Percentiles rank a stretch among this genome's conserved stretches.
phyloP scores from a whole-genome alignment of 441 rosid species.

The Codiaeum variegatum region DNA sequence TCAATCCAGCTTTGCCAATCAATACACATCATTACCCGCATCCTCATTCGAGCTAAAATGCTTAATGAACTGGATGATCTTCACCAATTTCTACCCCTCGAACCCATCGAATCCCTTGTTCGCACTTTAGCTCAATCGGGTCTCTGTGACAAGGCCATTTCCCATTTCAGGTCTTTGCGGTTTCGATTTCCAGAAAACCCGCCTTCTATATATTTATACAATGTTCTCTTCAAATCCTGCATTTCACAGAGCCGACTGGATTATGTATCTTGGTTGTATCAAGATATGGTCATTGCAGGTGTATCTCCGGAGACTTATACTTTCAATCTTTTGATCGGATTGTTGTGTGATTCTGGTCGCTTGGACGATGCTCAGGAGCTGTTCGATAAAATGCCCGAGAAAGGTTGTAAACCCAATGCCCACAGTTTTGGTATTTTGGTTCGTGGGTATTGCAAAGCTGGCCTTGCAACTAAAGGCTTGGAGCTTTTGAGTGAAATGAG shows the following conservation, averaged over 20 bases:
- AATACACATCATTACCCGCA: constrained; percentile 50
- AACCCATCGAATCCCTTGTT: constrained; percentile 35
- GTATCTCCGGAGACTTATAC: constrained; percentile 72
- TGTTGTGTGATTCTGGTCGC: constrained; percentile 59
- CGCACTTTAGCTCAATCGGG: constrained; percentile 48
- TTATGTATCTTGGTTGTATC: constrained; percentile 61
- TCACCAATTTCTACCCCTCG: constrained; percentile 45
- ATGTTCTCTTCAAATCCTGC: constrained; percentile 47
- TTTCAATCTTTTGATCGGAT: constrained; percentile 63
- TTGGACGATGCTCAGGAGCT: constrained; percentile 66
- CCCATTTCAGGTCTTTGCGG: constrained; percentile 56
- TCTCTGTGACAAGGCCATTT: constrained; percentile 44
- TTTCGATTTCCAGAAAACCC: constrained; percentile 40
- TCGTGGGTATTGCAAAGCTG: constrained; percentile 79
- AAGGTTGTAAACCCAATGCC: constrained; percentile 74
- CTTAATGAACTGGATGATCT: constrained; percentile 54
- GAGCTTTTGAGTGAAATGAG: constrained; percentile 59
- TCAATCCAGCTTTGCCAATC: constrained; percentile 29
- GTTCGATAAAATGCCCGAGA: constrained; percentile 84
- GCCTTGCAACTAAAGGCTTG: constrained; percentile 48
- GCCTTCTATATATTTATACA: constrained; percentile 55
- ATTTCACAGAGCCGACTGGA: constrained; percentile 41
- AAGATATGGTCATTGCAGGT: constrained; percentile 66
- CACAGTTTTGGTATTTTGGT: constrained; percentile 78
- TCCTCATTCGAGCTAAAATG: constrained; percentile 67